Base-by-base conservation (phyloP, 176 grass and related monocot genomes). In the Cenchrus purpureus region DNA sequence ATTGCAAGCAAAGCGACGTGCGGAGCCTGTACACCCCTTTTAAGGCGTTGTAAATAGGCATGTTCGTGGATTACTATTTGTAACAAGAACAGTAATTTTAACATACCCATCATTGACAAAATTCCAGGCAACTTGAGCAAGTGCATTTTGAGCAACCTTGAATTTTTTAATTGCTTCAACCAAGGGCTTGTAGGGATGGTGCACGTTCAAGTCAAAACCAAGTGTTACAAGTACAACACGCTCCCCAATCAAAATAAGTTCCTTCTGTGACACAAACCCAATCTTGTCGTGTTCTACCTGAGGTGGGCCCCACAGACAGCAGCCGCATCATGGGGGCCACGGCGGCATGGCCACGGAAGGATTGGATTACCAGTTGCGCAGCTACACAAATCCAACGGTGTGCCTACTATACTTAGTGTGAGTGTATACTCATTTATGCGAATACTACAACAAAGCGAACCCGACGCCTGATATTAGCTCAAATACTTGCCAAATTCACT, bases 41-140 rank as follows among this genome's bases (percentile, higher is more conserved):
- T 70, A 89, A 89, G 32, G 84, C 55, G 56, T 87, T 65, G 82
- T 91, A 85, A 89, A 89, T 91, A 91, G 71, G 83, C 87, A 91
- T 87, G 79, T 87, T 85, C 48, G 12, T 25, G 62, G 69, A 87
- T 74, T 88, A 75, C 52, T 86, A 75, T 81, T 81, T 64, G 76
- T 86, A 93, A 76, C 66, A 55, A 80, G 10, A 92, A 89, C 81
- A 56, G 76, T 86, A 87, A 87, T 82, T 83, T 91, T 91, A 90
- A 68, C 89, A 69, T 97, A 98, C 95, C 95, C 95, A 90, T 98
- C 95, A 79, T 98, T 98, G 83, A 98, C 95, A 86, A 98, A 98
- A 95, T 92, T 98, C 95, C 95, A 98, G 73, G 95, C 95, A 93
- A 95, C 95, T 88, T 95, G 95, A 76, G 95, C 93, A 84, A 98